These are phyloP conservation scores for Coemansia umbellata DNA, from an alignment of 192 early-diverging fungal species.

Conservation along the genomic window DNA sequence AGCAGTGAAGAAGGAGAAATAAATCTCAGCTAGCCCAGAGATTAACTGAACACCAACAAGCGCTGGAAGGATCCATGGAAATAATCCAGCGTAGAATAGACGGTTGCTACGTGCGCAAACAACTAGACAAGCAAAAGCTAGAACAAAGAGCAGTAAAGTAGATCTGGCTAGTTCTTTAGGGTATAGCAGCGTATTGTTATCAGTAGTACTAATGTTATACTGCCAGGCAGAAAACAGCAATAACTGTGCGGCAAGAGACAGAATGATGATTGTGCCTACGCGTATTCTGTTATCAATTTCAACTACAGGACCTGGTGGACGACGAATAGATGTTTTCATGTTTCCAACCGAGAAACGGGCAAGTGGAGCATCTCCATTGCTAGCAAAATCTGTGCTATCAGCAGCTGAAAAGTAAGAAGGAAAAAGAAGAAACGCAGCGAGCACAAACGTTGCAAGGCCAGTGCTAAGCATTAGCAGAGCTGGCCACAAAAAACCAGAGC, in stretches of 20 bases:
- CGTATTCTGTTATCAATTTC: constrained; percentile 25
- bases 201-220: background rate
- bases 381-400: background rate
- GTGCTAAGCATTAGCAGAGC: constrained; percentile 1
- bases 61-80: constrained; percentile 19
- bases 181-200: background rate
- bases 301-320: constrained; percentile 11
- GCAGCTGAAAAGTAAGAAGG: background rate
- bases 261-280: background rate
- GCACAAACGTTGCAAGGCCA: background rate
- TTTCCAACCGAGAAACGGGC: background rate
- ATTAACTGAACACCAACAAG: constrained; percentile 5
- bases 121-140: background rate
- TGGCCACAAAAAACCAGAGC: constrained; percentile 16
- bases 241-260: constrained; percentile 1
- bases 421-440: background rate
- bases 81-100: constrained; percentile 8
- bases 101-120: background rate
- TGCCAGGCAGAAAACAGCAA: constrained; percentile 4
- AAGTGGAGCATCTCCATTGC: background rate
- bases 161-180: background rate
- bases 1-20: constrained; percentile 29
- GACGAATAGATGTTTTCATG: constrained; percentile 13
- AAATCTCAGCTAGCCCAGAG: constrained; percentile 12
- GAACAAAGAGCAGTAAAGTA: background rate